Evolutionary conservation across 306 rosid species (phyloP).

Genomic region (Inga laurina): DNA sequence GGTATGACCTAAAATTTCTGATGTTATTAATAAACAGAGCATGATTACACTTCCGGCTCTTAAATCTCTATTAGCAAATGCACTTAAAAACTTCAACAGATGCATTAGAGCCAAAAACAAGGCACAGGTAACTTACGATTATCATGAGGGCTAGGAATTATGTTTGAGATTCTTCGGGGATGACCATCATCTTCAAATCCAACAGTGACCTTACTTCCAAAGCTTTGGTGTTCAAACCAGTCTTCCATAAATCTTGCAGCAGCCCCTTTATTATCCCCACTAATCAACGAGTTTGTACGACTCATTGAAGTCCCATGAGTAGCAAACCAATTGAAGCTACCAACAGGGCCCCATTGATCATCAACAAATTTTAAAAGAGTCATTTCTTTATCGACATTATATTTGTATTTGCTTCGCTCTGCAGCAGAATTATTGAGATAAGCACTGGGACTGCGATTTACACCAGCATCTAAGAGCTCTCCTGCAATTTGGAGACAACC

Average conservation of each 20-base stretch:
- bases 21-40: background rate
- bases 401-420: conserved; percentile 71
- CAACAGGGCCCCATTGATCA: conserved; percentile 82
- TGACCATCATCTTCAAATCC: conserved; percentile 31
- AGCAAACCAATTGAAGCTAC: conserved; percentile 94
- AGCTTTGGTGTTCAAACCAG: conserved; percentile 66
- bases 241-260: conserved; percentile 98
- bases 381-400: conserved; percentile 88
- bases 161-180: conserved; percentile 50
- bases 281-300: conserved; percentile 74
- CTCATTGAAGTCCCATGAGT: conserved; percentile 99
- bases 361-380: conserved; percentile 85
- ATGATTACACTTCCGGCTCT: conserved; percentile 1
- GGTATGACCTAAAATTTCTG: too few species aligned
- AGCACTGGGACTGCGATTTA: conserved; percentile 91
- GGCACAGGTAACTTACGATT: conserved; percentile 43
- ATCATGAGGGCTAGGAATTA: conserved; percentile 40
- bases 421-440: conserved; percentile 81
- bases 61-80: conserved; percentile 13
- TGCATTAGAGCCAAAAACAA: conserved; percentile 24
- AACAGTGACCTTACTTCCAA: conserved; percentile 25
- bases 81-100: conserved; percentile 1
- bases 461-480: conserved; percentile 81
- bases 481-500: conserved; percentile 57
- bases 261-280: conserved; percentile 96